phyloP scores from a whole-genome alignment of 2,329 filamentous ascomycete species.

The Verticillium isaacii region DNA sequence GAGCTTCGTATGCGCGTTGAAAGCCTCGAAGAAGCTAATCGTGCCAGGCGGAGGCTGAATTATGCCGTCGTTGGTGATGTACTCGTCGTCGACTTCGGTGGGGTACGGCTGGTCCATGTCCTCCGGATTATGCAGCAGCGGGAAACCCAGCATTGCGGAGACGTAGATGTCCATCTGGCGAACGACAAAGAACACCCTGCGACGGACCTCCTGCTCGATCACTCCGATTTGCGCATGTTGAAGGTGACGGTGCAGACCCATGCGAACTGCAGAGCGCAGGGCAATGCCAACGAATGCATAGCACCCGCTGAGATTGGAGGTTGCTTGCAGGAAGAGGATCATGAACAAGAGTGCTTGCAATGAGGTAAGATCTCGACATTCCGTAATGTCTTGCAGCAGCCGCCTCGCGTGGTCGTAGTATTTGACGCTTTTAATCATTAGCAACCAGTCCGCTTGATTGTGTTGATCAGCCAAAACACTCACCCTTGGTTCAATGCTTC shows the following conservation, averaged over 20 bases:
- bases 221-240: slow-evolving; percentile 57
- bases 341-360: slow-evolving; percentile 75
- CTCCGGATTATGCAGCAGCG: slow-evolving; percentile 56
- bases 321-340: slow-evolving; percentile 75
- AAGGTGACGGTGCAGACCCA: slow-evolving; percentile 73
- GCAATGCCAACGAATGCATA: slow-evolving; percentile 79
- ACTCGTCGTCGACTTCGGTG: slow-evolving; percentile 62
- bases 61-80: slow-evolving; percentile 56
- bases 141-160: slow-evolving; percentile 62
- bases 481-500: slow-evolving; percentile 53
- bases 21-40: slow-evolving; percentile 57
- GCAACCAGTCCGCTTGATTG: neutral
- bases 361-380: slow-evolving; percentile 69
- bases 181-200: slow-evolving; percentile 63
- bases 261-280: slow-evolving; percentile 67
- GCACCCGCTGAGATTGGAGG: slow-evolving; percentile 72
- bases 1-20: slow-evolving; percentile 60
- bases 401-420: slow-evolving; percentile 67
- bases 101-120: slow-evolving; percentile 65
- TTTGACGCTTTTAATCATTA: slow-evolving; percentile 52
- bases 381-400: slow-evolving; percentile 60
- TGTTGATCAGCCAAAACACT: slow-evolving; percentile 12
- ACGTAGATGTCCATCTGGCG: slow-evolving; percentile 69
- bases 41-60: slow-evolving; percentile 48
- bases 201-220: slow-evolving; percentile 59